A percentile compares a stretch with the other conserved stretches of the same genome.
Evolutionary conservation across 495 filamentous ascomycete genomes (phyloP).

Genomic region (Cercophora sp.): DNA sequence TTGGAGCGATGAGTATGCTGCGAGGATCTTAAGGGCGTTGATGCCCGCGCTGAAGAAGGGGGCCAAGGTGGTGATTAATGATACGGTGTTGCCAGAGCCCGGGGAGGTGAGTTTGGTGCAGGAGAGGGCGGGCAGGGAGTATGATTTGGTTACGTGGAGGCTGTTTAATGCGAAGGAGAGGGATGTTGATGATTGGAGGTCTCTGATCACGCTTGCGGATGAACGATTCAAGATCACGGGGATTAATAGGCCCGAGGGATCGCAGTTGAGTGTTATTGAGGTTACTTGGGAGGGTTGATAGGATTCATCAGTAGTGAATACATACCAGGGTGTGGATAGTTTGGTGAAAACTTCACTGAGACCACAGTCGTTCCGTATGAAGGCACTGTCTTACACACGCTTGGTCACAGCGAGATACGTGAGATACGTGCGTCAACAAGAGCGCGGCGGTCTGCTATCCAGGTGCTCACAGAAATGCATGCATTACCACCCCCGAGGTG

Average conservation of each 20-base stretch:
- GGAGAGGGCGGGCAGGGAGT: not conserved
- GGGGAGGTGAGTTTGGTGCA: not conserved
- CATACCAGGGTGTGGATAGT: not conserved
- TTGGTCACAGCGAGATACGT: too few species aligned
- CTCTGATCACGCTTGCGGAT: not conserved
- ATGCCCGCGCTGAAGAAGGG: constrained; percentile 9
- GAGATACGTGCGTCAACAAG: too few species aligned
- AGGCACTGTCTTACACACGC: too few species aligned
- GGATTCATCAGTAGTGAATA: not conserved
- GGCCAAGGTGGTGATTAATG: constrained; percentile 4
- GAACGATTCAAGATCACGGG: not conserved
- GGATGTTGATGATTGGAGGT: constrained; percentile 1
- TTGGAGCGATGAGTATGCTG: constrained; percentile 34
- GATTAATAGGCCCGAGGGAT: not conserved
- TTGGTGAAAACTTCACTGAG: too few species aligned
- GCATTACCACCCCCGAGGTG: too few species aligned
- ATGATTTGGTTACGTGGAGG: not conserved
- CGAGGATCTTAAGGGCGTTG: not conserved
- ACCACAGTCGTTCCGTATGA: too few species aligned
- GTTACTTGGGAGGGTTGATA: not conserved
- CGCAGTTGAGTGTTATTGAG: not conserved
- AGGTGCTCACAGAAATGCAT: too few species aligned
- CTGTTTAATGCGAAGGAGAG: not conserved
- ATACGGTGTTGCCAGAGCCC: not conserved
- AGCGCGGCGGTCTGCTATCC: too few species aligned